A percentile compares a stretch with the other conserved stretches of the same genome.
Conservation (phyloP, 2,329 filamentous ascomycete genomes). For the Pseudogymnoascus sp. region DNA sequence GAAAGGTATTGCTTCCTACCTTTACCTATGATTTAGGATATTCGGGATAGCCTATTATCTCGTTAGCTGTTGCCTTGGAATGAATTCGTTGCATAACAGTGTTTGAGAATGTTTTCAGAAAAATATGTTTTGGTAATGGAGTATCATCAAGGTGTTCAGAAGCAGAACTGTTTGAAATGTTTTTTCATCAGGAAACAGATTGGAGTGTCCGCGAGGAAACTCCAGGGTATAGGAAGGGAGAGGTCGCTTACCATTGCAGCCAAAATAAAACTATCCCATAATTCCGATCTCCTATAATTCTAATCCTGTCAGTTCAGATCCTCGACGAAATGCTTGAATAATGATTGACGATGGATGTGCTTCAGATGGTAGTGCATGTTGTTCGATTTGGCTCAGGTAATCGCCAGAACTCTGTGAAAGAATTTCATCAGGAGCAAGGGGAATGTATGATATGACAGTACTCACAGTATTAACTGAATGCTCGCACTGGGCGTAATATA, state of each 20-base stretch:
- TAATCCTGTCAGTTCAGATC: background rate
- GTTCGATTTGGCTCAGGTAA: constrained; percentile 31
- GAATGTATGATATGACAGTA: constrained; percentile 11
- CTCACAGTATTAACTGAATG: constrained; percentile 6
- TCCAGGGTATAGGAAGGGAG: background rate
- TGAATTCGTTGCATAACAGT: background rate
- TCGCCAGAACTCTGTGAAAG: constrained; percentile 28
- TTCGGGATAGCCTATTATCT: background rate
- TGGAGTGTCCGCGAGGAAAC: background rate
- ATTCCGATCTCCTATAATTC: background rate
- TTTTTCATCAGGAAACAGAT: constrained; percentile 55
- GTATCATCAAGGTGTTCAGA: constrained; percentile 62
- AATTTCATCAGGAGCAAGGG: constrained; percentile 27
- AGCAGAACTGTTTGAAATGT: constrained; percentile 64
- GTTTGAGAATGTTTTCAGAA: constrained; percentile 38
- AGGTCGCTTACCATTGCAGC: background rate
- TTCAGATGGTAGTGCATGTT: constrained; percentile 77
- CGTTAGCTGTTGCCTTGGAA: background rate
- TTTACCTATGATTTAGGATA: constrained; percentile 10
- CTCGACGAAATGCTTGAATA: background rate
- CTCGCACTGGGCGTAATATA: background rate
- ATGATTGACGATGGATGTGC: constrained; percentile 21
- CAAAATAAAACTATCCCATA: background rate
- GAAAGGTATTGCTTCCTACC: constrained; percentile 17
- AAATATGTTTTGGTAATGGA: constrained; percentile 54